These are phyloP conservation scores for Plenodomus tracheiphilus DNA, from an alignment of 2,329 filamentous ascomycete genomes.

Conservation along the genomic window DNA sequence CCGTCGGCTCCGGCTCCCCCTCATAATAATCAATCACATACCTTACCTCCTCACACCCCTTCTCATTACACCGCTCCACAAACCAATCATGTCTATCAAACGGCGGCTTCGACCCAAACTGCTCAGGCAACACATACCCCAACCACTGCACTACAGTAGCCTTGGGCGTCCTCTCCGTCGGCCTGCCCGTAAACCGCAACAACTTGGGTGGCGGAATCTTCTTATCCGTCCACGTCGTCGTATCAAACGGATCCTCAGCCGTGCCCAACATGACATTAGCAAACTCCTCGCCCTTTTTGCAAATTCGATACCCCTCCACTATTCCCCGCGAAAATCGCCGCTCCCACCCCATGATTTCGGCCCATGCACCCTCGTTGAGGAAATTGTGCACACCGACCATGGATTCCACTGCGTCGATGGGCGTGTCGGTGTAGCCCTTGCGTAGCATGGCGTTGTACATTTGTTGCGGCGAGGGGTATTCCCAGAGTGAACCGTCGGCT, in stretches of 20 bases:
- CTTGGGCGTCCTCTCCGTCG: conserved; percentile 89
- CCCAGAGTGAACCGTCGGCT: conserved; percentile 80
- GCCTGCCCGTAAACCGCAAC: conserved; percentile 84
- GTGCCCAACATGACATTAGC: conserved; percentile 56
- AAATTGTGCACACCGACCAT: conserved; percentile 99
- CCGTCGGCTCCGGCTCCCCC: conserved; percentile 76
- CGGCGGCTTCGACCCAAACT: conserved; percentile 78
- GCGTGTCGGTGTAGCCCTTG: conserved; percentile 94
- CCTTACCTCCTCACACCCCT: conserved; percentile 74
- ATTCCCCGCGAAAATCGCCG: conserved; percentile 78
- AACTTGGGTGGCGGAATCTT: conserved; percentile 66
- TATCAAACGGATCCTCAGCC: conserved; percentile 36
- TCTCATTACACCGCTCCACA: conserved; percentile 72
- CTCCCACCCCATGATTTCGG: conserved; percentile 94
- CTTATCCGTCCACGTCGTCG: conserved; percentile 39
- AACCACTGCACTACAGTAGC: conserved; percentile 80
- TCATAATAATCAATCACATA: conserved; percentile 98
- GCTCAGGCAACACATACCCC: conserved; percentile 75
- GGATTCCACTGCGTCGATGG: conserved; percentile 86
- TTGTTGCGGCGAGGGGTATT: conserved; percentile 97
- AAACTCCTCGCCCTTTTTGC: conserved; percentile 73
- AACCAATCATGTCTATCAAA: conserved; percentile 99
- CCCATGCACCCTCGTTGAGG: conserved; percentile 95
- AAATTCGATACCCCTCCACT: conserved; percentile 71
- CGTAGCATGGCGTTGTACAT: conserved; percentile 99